A percentile compares a stretch with the other conserved stretches of the same genome.
phyloP scores from a whole-genome alignment of 192 early-diverging fungal genomes.

The Entomortierella beljakovae region DNA sequence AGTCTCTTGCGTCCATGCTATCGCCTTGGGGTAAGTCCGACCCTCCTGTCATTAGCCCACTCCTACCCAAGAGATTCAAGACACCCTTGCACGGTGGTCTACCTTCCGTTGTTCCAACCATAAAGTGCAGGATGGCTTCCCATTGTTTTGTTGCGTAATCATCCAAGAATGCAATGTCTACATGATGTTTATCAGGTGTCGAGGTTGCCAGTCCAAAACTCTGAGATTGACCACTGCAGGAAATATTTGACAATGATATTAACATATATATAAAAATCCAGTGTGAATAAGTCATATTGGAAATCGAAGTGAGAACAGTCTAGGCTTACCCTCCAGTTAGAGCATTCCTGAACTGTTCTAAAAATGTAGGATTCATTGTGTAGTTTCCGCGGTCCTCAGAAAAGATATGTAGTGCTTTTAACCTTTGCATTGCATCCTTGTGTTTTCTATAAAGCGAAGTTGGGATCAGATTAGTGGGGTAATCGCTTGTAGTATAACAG shows the following conservation, averaged over 20 bases:
- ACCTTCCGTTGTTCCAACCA: constrained; percentile 86
- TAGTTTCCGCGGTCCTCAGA: constrained; percentile 58
- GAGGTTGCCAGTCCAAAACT: constrained; percentile 86
- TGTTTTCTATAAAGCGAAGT: constrained; percentile 60
- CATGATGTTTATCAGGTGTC: constrained; percentile 67
- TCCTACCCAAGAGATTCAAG: constrained; percentile 76
- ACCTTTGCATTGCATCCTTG: constrained; percentile 72
- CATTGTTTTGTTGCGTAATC: constrained; percentile 84
- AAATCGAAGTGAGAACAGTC: background rate
- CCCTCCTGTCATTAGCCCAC: constrained; percentile 78
- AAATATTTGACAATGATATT: background rate
- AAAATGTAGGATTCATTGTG: constrained; percentile 76
- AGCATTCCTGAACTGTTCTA: constrained; percentile 74
- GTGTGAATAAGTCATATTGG: background rate
- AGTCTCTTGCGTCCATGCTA: constrained; percentile 36
- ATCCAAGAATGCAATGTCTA: constrained; percentile 81
- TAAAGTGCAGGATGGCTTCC: constrained; percentile 94
- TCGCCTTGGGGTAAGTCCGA: constrained; percentile 1
- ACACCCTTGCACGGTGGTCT: constrained; percentile 76
- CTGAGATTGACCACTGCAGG: constrained; percentile 78
- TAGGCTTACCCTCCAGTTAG: constrained; percentile 74
- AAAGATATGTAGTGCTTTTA: constrained; percentile 80
- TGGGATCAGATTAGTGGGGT: background rate
- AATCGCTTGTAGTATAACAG: background rate
- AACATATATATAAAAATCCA: background rate